Conservation (phyloP, 176 grass and related monocot species). For the Puccinellia tenuiflora region DNA sequence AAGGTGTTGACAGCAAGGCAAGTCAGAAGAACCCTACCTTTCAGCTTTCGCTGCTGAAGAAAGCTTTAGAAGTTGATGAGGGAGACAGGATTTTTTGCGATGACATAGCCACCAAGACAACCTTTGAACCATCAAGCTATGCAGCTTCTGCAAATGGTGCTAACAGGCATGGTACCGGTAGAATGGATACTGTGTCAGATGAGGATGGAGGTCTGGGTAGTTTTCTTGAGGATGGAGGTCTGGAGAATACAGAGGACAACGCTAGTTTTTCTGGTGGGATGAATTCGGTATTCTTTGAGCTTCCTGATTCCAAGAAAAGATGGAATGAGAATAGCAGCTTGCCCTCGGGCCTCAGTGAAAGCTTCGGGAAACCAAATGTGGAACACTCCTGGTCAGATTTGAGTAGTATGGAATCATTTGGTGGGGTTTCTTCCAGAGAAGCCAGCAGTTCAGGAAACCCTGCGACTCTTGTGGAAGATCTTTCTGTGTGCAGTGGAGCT, state of each 20-base stretch:
- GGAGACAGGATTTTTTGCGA: not conserved
- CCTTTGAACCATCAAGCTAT: conserved; percentile 14
- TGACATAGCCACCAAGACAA: not conserved
- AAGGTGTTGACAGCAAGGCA: conserved; percentile 1
- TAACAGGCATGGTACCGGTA: conserved; percentile 2
- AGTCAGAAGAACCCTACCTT: conserved; percentile 1
- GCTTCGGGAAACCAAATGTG: conserved; percentile 5
- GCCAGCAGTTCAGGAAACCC: not conserved
- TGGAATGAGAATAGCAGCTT: conserved; percentile 11
- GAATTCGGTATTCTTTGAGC: not conserved
- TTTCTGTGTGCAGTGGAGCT: conserved; percentile 2
- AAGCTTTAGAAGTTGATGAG: conserved; percentile 21
- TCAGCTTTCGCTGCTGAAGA: conserved; percentile 27
- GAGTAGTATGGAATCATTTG: conserved; percentile 21
- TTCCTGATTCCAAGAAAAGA: not conserved
- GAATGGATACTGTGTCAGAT: conserved; percentile 7
- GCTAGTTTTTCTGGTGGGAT: not conserved
- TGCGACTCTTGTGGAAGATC: not conserved
- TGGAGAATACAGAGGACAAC: conserved; percentile 8
- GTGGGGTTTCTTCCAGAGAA: conserved; percentile 10
- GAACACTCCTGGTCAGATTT: conserved; percentile 24
- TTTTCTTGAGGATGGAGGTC: not conserved
- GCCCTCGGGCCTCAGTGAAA: conserved; percentile 1
- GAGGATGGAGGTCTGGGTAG: not conserved
- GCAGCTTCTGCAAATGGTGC: not conserved